A percentile compares a stretch with the other conserved stretches of the same genome.
phyloP scores from a whole-genome alignment of 176 grass and related monocot genomes.

The Pharus latifolius region DNA sequence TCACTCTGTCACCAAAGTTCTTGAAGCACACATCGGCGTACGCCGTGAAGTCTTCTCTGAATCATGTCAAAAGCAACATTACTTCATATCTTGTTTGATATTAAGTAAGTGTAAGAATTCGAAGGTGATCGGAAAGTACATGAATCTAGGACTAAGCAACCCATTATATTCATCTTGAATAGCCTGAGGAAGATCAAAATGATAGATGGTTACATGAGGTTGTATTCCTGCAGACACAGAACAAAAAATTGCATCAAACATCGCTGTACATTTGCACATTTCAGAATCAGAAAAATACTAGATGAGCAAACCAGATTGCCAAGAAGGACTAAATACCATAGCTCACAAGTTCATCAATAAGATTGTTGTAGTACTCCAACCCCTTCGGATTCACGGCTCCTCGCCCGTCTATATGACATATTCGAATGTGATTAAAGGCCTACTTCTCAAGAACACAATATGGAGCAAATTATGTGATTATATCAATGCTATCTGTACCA shows the following conservation, averaged over 20 bases:
- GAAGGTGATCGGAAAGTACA: conserved; percentile 31
- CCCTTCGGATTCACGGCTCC: conserved; percentile 81
- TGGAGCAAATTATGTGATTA: background rate
- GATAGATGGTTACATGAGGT: conserved; percentile 75
- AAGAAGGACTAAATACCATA: conserved; percentile 34
- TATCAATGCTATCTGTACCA: conserved; percentile 13
- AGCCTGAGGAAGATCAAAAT: conserved; percentile 89
- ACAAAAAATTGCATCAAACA: background rate
- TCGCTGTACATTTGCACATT: background rate
- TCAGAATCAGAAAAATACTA: background rate
- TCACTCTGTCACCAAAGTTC: conserved; percentile 81
- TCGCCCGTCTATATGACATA: conserved; percentile 50
- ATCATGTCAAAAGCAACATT: background rate
- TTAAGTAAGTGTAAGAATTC: background rate
- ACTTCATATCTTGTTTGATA: background rate
- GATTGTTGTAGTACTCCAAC: conserved; percentile 80
- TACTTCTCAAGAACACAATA: background rate
- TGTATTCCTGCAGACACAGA: conserved; percentile 62
- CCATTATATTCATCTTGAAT: conserved; percentile 70
- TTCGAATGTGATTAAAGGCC: background rate
- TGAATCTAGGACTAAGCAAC: conserved; percentile 55
- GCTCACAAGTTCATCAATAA: conserved; percentile 76
- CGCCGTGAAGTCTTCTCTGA: conserved; percentile 78
- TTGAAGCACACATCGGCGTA: conserved; percentile 85
- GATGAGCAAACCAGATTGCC: background rate